Conservation (phyloP, 108 stramenopile species). For the Fistulifera pelliculosa region DNA sequence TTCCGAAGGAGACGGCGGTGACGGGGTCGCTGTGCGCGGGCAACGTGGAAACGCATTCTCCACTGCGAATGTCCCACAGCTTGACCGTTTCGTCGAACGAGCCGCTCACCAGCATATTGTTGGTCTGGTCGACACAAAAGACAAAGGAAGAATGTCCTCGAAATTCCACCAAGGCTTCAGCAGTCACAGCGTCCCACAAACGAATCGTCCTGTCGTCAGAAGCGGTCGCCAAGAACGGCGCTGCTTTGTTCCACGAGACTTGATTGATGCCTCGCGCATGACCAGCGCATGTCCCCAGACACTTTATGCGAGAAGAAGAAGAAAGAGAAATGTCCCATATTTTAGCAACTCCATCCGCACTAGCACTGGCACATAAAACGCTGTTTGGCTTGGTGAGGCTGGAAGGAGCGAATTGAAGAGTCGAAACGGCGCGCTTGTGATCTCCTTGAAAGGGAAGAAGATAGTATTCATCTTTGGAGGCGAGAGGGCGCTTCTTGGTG, state of each 20-base stretch:
- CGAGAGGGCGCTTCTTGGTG: background rate
- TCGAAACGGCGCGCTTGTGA: slow-evolving; percentile 75
- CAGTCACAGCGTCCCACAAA: slow-evolving; percentile 78
- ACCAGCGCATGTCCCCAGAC: slow-evolving; percentile 36
- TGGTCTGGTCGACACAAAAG: slow-evolving; percentile 80
- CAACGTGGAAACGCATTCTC: slow-evolving; percentile 84
- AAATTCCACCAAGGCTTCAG: slow-evolving; percentile 79
- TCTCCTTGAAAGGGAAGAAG: slow-evolving; percentile 42
- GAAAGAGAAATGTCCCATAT: slow-evolving; percentile 51
- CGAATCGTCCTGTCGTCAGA: slow-evolving; percentile 87
- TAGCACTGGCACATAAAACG: slow-evolving; percentile 58
- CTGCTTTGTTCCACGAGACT: slow-evolving; percentile 59
- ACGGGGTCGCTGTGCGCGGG: slow-evolving; percentile 96
- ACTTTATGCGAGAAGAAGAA: slow-evolving; percentile 8
- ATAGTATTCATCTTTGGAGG: background rate
- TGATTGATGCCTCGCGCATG: slow-evolving; percentile 83
- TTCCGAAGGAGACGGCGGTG: slow-evolving; percentile 81
- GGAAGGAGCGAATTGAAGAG: slow-evolving; percentile 56
- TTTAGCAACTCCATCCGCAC: slow-evolving; percentile 69
- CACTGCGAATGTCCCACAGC: slow-evolving; percentile 90
- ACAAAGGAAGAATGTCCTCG: slow-evolving; percentile 88
- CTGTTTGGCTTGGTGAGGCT: slow-evolving; percentile 19
- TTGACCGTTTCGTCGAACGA: slow-evolving; percentile 93
- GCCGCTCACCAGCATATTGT: slow-evolving; percentile 76
- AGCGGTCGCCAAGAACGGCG: slow-evolving; percentile 77